Evolutionary conservation across 1,139 yeast species (phyloP).

Genomic region (Yarrowia galli): DNA sequence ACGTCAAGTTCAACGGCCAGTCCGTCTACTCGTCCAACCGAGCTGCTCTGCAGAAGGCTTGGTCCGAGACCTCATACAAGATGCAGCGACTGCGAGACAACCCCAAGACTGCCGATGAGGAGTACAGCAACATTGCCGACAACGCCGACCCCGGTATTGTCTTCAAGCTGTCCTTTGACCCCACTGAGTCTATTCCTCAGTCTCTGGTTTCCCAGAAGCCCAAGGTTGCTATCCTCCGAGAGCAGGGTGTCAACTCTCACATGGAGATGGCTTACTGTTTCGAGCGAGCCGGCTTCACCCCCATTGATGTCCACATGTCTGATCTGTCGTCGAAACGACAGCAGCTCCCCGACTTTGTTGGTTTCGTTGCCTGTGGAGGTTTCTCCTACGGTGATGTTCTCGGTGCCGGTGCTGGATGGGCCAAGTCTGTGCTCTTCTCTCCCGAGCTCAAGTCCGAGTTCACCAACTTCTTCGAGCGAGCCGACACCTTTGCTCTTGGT

Average conservation of each 20-base stretch:
- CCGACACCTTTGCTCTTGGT: constrained; percentile 96
- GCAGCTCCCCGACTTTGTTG: constrained; percentile 81
- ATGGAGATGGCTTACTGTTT: constrained; percentile 99
- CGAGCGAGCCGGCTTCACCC: constrained; percentile 92
- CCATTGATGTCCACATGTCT: constrained; percentile 96
- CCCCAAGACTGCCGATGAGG: constrained; percentile 89
- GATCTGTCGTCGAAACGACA: constrained; percentile 81
- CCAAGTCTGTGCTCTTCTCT: constrained; percentile 92
- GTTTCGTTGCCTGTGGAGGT: constrained; percentile 99
- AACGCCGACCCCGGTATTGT: constrained; percentile 90
- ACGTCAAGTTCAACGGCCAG: constrained; percentile 58
- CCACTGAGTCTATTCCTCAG: constrained; percentile 48
- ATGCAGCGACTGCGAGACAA: constrained; percentile 94
- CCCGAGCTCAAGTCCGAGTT: constrained; percentile 80
- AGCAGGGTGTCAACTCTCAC: constrained; percentile 98
- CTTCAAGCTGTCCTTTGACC: constrained; percentile 74
- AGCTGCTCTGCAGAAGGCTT: constrained; percentile 75
- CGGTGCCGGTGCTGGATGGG: constrained; percentile 99
- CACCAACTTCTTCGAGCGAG: constrained; percentile 79
- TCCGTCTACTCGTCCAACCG: constrained; percentile 63
- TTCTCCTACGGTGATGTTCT: constrained; percentile 98
- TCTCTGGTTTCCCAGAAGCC: constrained; percentile 61
- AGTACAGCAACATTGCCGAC: constrained; percentile 74
- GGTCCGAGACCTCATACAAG: constrained; percentile 90
- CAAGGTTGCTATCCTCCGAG: constrained; percentile 94